Base-by-base conservation (phyloP, 352 stramenopile genomes). In the Phytophthora hybrid region DNA sequence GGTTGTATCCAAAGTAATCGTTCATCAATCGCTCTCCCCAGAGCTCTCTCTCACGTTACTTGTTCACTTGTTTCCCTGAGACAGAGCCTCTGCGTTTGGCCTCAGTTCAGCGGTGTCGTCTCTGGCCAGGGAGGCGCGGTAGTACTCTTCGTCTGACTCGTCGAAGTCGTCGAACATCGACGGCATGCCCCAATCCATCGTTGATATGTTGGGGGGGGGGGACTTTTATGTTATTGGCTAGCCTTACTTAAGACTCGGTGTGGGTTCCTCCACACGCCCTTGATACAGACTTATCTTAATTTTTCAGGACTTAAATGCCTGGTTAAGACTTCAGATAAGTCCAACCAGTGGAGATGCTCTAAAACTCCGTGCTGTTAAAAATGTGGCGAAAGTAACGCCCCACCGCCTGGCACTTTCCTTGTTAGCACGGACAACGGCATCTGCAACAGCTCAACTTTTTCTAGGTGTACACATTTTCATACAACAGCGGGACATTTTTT, bases 91-190 rank as follows among this genome's bases (percentile, higher is more conserved):
- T 29, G 10, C n/a, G 52, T 23, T 37, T 41, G 52, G 11, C 1
- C 52, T 37, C 46, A 16, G 14, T 18, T 59, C 31, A 58, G 29
- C 46, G 53, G 31, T 31, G 31, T 4, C 53, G 8, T 18, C 16
- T 18, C 31, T 31, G 53, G 2, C 31, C 31, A 59, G 8, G 53
- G 23, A 59, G 53, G 31, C 6, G 52, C 37, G 4, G 26, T 58
- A 58, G 52, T 58, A 58, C 26, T 58, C 11, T 5, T 58, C 26
- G 26, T n/a, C n/a, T n/a, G n/a, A n/a, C n/a, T n/a, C n/a, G n/a
- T n/a, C n/a, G n/a, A n/a, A n/a, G n/a, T n/a, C 41, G 23, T 1
- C 32, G 32, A 39, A 39, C 32, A 39, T 39, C 9, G 5, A 21
- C 18, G 53, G 9, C 23, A 8, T 46, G 47, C 47, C 47, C 47